A percentile compares a stretch with the other conserved stretches of the same genome.
These are phyloP conservation scores for Coccomyxa sp. DNA, from an alignment of 139 green algal species.

Conservation along the genomic window DNA sequence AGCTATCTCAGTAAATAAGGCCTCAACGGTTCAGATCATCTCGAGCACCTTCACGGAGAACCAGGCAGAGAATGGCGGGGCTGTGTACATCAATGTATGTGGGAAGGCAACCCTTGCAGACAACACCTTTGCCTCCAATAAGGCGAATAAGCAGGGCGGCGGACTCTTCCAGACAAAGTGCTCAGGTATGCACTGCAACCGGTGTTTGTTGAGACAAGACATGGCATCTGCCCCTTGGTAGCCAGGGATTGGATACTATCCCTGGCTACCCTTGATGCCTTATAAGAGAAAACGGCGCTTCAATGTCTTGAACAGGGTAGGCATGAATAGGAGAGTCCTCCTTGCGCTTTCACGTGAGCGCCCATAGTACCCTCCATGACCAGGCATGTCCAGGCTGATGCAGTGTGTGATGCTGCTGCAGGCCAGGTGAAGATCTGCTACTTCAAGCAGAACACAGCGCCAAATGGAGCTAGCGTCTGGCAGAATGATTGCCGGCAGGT, in stretches of 20 bases:
- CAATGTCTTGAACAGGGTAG: too few relatives aligned
- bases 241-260: neutral
- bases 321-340: too few relatives aligned
- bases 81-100: neutral
- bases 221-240: neutral
- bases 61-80: conserved; percentile 1
- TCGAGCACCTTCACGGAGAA: neutral
- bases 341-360: too few relatives aligned
- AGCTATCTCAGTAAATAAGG: neutral
- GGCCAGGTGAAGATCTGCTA: neutral
- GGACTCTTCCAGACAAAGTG: conserved; percentile 9
- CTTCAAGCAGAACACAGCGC: neutral
- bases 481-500: conserved; percentile 8
- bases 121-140: conserved; percentile 4
- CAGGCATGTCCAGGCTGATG: too few relatives aligned
- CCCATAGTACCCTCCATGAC: too few relatives aligned
- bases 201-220: neutral
- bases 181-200: neutral
- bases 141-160: conserved; percentile 1
- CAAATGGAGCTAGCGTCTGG: neutral
- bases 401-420: neutral
- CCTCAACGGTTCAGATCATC: neutral
- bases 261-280: too few relatives aligned
- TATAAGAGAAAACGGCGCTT: too few relatives aligned
- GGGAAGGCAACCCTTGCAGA: neutral